Evolutionary conservation across 2,329 filamentous ascomycete species (phyloP).

Genomic region (Orbilia javanica): DNA sequence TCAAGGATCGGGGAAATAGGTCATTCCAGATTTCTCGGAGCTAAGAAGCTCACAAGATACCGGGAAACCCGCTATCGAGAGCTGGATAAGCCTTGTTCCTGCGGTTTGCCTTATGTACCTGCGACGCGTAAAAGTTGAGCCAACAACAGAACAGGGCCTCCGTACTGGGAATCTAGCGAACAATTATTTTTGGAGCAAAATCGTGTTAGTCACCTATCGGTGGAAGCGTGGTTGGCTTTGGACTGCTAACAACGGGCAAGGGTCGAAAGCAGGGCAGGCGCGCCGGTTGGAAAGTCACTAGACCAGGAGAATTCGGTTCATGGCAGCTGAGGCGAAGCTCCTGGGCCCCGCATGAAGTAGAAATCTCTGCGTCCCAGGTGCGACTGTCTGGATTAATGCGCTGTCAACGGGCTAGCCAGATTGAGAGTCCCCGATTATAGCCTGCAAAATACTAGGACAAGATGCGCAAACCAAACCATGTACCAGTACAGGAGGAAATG

Average conservation of each 20-base stretch:
- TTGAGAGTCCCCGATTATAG: constrained; percentile 50
- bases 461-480: constrained; percentile 49
- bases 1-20: not conserved
- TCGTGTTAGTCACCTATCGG: constrained; percentile 25
- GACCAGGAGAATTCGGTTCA: constrained; percentile 30
- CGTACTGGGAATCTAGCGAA: constrained; percentile 42
- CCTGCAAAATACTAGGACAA: constrained; percentile 52
- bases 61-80: constrained; percentile 36
- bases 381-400: constrained; percentile 54
- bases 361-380: constrained; percentile 50
- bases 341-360: constrained; percentile 53
- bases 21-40: not conserved
- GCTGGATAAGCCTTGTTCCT: constrained; percentile 51
- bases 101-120: constrained; percentile 44
- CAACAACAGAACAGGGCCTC: constrained; percentile 45
- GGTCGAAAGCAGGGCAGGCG: constrained; percentile 53
- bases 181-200: constrained; percentile 55
- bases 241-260: constrained; percentile 36
- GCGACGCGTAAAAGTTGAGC: constrained; percentile 54
- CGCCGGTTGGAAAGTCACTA: constrained; percentile 46
- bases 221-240: constrained; percentile 45
- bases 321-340: constrained; percentile 58
- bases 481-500: constrained; percentile 39
- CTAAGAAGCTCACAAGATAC: not conserved
- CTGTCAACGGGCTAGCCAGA: constrained; percentile 55